Percentiles rank a stretch among this genome's conserved stretches.
Conservation (phyloP, 805 yeast species). For the Nakazawaea holstii region DNA sequence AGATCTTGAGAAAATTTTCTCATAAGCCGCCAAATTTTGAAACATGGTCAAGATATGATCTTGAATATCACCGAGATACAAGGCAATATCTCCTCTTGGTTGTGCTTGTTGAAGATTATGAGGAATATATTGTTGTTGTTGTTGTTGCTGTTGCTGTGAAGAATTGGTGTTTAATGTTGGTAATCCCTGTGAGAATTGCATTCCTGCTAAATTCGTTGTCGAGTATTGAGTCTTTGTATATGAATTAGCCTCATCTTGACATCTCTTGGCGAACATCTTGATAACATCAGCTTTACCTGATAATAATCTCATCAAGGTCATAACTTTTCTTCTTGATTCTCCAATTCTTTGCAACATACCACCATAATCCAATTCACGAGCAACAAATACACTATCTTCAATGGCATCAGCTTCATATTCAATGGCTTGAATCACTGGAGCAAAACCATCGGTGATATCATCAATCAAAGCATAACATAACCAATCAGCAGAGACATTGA, state of each 20-base stretch:
- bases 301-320: conserved; percentile 85
- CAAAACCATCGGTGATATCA: conserved; percentile 82
- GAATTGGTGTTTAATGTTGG: background rate
- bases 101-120: conserved; percentile 24
- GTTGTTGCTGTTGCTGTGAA: conserved; percentile 2
- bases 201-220: conserved; percentile 8
- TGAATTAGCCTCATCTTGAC: conserved; percentile 61
- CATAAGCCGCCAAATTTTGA: conserved; percentile 84
- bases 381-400: conserved; percentile 80
- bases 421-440: conserved; percentile 71
- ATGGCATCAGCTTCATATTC: conserved; percentile 81
- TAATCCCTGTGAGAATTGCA: background rate
- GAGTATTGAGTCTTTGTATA: conserved; percentile 3
- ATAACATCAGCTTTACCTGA: conserved; percentile 96
- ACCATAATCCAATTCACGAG: conserved; percentile 69
- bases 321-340: conserved; percentile 82
- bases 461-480: conserved; percentile 75
- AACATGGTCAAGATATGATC: conserved; percentile 96
- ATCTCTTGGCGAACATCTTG: conserved; percentile 91
- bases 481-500: conserved; percentile 78
- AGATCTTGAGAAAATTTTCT: conserved; percentile 86
- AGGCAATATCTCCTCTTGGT: conserved; percentile 88
- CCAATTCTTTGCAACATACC: conserved; percentile 79
- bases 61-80: conserved; percentile 92
- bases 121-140: conserved; percentile 13